phyloP scores from a whole-genome alignment of 2,329 filamentous ascomycete species.

The Scedosporium minutisporum region DNA sequence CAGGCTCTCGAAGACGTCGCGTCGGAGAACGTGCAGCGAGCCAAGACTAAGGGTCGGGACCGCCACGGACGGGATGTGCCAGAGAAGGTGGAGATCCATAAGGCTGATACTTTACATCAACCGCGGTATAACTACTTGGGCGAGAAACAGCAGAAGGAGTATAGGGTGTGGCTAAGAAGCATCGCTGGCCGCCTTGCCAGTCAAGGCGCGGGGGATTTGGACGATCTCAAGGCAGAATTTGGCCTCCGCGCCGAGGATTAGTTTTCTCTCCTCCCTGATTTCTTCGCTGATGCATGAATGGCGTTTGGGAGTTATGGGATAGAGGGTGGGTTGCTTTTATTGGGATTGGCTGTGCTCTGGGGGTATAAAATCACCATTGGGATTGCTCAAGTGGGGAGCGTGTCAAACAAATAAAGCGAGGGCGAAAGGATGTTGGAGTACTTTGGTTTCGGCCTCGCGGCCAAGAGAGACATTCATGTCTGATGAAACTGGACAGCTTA shows the following conservation, averaged over 20 bases:
- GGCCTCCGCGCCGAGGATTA: background rate
- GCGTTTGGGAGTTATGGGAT: background rate
- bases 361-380: too few relatives aligned
- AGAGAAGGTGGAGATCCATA: constrained; percentile 33
- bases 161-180: constrained; percentile 51
- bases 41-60: constrained; percentile 12
- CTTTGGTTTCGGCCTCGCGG: too few relatives aligned
- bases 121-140: constrained; percentile 63
- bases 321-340: background rate
- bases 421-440: too few relatives aligned
- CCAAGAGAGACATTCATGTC: too few relatives aligned
- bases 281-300: background rate
- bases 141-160: constrained; percentile 51
- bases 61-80: constrained; percentile 16
- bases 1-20: constrained; percentile 44
- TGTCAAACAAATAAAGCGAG: too few relatives aligned
- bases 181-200: constrained; percentile 32
- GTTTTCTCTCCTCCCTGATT: background rate
- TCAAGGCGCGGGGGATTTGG: background rate
- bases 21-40: background rate
- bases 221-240: background rate
- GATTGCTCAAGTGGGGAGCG: too few relatives aligned
- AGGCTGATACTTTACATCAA: constrained; percentile 64
- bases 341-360: background rate
- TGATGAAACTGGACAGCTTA: too few relatives aligned